Base-by-base conservation (phyloP, 805 yeast species). In the Metschnikowia borealis region DNA sequence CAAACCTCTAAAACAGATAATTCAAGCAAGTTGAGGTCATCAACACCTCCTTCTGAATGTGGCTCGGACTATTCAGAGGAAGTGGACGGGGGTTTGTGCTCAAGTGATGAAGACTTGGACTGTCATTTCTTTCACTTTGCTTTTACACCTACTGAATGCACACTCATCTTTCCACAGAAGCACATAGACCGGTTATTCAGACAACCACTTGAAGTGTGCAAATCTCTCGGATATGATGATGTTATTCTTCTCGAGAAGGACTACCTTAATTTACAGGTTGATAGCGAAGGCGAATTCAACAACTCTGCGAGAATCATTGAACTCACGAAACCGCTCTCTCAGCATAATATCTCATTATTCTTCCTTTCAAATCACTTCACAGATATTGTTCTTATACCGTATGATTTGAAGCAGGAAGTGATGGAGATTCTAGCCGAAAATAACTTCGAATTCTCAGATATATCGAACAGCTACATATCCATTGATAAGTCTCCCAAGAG, bases 321-420 rank as follows among this genome's bases (percentile, higher is more conserved):
- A 48, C 64, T 84, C 37, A 81, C 85, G 1, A 70, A 72, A 46
- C 88, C 88, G 0, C 65, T 84, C n/a, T 75, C 85, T 0, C 68
- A 71, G 36, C 80, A 80, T 43, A 74, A 72, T 15, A 81, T 84
- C 31, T 75, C 87, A 2, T 69, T 84, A 33, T 83, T 82, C 60
- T 84, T 83, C 63, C 63, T 84, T 32, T 75, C 83, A 15, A 80
- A 83, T 33, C 85, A 83, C 64, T 83, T 81, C 62, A 77, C 82
- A 38, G 87, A 83, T 62, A 79, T 80, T 43, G 83, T 84, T 20
- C 66, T 84, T 43, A 72, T 83, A n/a, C 89, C 89, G 0, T 63
- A 62, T 35, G 57, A 60, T 5, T 69, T 72, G 6, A 73, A 74
- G 53, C 69, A 65, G 1, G 69, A 73, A 49, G 86, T 81, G 1